Evolutionary conservation across 805 yeast genomes (phyloP).

Genomic region (Pichia insulana): DNA sequence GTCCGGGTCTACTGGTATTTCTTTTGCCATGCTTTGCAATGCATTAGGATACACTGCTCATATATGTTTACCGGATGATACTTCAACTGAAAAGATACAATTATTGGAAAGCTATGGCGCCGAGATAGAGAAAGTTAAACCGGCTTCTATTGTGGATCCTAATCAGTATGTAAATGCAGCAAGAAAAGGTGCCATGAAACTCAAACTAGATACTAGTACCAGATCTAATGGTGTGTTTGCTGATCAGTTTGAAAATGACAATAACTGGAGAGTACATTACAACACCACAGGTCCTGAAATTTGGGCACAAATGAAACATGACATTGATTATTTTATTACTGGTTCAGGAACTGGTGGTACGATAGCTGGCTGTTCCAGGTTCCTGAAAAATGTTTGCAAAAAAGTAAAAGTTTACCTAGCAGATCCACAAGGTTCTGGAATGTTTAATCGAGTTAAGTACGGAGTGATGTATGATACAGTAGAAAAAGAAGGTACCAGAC

Average conservation of each 20-base stretch:
- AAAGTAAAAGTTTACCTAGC: conserved; percentile 56
- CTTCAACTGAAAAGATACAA: conserved; percentile 73
- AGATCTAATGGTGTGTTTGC: conserved; percentile 68
- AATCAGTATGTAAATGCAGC: conserved; percentile 90
- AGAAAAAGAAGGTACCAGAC: conserved; percentile 86
- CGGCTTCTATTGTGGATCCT: conserved; percentile 93
- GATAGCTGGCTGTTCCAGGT: conserved; percentile 81
- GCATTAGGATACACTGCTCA: conserved; percentile 85
- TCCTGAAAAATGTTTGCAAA: conserved; percentile 44
- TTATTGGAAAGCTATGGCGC: conserved; percentile 75
- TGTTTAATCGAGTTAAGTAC: conserved; percentile 70
- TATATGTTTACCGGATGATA: conserved; percentile 92
- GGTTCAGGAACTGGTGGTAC: conserved; percentile 99
- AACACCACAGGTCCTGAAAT: conserved; percentile 88
- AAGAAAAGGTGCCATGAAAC: conserved; percentile 48
- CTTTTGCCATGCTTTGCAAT: conserved; percentile 82
- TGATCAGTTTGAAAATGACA: conserved; percentile 90
- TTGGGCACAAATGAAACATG: conserved; percentile 57
- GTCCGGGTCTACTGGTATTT: conserved; percentile 93
- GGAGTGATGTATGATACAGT: conserved; percentile 91
- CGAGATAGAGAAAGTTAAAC: conserved; percentile 72
- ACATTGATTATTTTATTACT: conserved; percentile 67
- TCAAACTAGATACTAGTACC: conserved; percentile 33
- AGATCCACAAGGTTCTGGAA: conserved; percentile 95
- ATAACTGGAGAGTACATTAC: conserved; percentile 82